Evolutionary conservation across 2,329 filamentous ascomycete species (phyloP), one percentile per base, ranked within the genome.

Genomic region (Esteya vermicola): DNA sequence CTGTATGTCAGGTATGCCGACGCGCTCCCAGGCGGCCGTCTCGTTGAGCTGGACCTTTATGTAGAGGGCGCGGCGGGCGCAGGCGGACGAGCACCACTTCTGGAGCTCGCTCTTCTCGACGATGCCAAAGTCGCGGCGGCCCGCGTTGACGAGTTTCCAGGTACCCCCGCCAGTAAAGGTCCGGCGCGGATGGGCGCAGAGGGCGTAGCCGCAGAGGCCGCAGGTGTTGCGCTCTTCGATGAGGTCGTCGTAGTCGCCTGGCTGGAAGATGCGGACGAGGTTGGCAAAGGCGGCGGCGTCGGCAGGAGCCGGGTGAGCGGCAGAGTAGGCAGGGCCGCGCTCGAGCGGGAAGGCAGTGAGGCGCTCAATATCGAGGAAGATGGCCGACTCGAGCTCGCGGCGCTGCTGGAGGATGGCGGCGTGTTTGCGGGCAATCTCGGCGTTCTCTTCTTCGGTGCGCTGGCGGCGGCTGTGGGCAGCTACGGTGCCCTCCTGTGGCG

Each of bases 191-290:
- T 68, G 69, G 1, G 74, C 61, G 57, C 91, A 98, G 22, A 96
- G 68, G 0, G 73, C 67, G 56, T 95, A 96, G 2, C 86, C 91
- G 60, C 91, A 98, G 18, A 74, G 68, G 33, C 71, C 74, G 50
- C 84, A 79, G 48, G 85, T 81, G 56, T 93, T 93, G 52, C 91
- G 82, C 64, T 98, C 91, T 47, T 81, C 72, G 44, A 95, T 78
- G 37, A 96, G 65, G 47, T 84, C 81, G 54, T 94, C 85, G 63
- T 93, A 93, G 63, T 98, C 89, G 39, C 72, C 70, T 1, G 88
- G 85, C 55, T 89, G 84, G 60, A 95, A 96, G 33, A 75, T 67
- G 9, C 70, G 63, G 20, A 96, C 62, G 27, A 75, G 70, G 4
- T 64, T 54, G 50, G 78, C 77, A 60, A 96, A 86, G 40, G 63